Base-by-base conservation (phyloP, 441 rosid species). In the Erodium trifolium region DNA sequence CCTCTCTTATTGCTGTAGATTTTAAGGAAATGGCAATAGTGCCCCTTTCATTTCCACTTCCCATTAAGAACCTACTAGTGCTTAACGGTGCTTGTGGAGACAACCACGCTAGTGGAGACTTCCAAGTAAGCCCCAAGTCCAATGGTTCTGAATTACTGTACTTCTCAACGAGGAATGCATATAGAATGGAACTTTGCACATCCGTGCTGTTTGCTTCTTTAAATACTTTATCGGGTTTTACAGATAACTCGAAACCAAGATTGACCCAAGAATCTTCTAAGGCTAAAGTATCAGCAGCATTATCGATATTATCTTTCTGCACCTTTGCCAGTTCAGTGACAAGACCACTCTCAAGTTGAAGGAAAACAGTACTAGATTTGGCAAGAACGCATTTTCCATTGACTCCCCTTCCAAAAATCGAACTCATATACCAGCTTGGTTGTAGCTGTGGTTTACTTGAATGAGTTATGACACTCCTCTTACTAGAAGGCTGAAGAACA, bases 41-140 rank as follows among this genome's bases (percentile, higher is more conserved):
- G 69, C 98, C 99, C 73, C 96, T 90, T 80, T 90, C 97, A 63
- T 94, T 94, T 66, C 98, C 98, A 72, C 96, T 92, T 49, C 97
- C 99, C 99, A 92, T 94, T 81, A 90, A 79, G 66, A 92, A 92
- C 80, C 98, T 87, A 73, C 79, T 85, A 11, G 85, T 85, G 71
- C 76, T 96, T 69, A 94, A 82, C 37, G 97, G 99, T 71, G 91
- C 85, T 66, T 79, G 88, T 78, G 76, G 78, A 53, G 84, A 81
- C 13, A 90, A 82, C 98, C 98, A 94, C 64, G 72, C 75, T 34
- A 85, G 67, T 19, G 97, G 95, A 78, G 53, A 45, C 77, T 86
- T 90, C 99, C 98, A 94, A 18, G 76, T 73, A 45, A 94, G 80
- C 53, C 87, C 83, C 67, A 92, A 71, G 82, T 92, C 90, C 79